These are phyloP conservation scores for Tieghemiomyces parasiticus DNA, from an alignment of 192 early-diverging fungal species.

Conservation along the genomic window DNA sequence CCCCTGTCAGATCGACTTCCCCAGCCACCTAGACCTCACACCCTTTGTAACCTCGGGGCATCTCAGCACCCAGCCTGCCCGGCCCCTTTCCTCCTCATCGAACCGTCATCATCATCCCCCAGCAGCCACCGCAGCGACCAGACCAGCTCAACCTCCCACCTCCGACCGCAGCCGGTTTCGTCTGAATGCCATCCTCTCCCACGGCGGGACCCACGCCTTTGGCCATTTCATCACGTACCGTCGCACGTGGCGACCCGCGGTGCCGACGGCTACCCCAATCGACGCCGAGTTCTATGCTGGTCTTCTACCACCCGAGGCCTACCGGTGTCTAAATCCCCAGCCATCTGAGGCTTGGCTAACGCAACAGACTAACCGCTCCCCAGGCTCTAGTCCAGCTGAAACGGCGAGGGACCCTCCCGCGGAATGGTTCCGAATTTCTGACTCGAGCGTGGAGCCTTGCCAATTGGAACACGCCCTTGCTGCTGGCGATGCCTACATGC, in stretches of 20 bases:
- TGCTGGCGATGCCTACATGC: conserved; percentile 27
- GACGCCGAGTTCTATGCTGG: neutral
- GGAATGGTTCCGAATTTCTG: conserved; percentile 52
- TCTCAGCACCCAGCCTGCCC: conserved; percentile 33
- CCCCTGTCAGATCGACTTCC: conserved; percentile 62
- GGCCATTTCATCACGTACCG: conserved; percentile 71
- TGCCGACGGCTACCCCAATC: neutral
- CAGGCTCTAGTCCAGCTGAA: neutral
- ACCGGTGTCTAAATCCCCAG: neutral
- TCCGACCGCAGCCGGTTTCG: no score
- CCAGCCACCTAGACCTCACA: conserved; percentile 59
- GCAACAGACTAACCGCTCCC: no score
- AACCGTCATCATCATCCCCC: conserved; percentile 1
- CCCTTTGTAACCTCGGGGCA: conserved; percentile 52
- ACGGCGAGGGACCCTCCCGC: neutral
- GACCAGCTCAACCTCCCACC: neutral
- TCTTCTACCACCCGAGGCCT: neutral
- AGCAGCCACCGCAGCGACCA: neutral
- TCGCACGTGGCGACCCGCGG: no score
- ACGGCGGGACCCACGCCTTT: conserved; percentile 56
- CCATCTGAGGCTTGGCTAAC: no score
- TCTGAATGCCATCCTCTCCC: conserved; percentile 49
- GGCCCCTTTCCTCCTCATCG: conserved; percentile 28
- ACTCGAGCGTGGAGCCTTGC: conserved; percentile 25
- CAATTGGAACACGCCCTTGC: conserved; percentile 25